A percentile compares a stretch with the other conserved stretches of the same genome.
phyloP scores from a whole-genome alignment of 352 stramenopile genomes.

The Pythium inflatum region DNA sequence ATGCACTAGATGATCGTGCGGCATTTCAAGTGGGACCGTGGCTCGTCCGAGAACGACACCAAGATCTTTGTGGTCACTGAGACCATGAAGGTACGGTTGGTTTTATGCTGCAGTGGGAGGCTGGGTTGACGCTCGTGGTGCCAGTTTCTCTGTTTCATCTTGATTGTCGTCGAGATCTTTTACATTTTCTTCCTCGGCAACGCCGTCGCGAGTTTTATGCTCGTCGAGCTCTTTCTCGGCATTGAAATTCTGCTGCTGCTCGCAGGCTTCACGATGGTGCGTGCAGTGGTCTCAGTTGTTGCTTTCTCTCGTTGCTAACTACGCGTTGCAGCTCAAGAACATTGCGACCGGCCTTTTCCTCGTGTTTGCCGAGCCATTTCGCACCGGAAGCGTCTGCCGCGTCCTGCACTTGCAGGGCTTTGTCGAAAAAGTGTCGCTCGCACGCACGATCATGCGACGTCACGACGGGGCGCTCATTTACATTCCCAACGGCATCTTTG shows the following conservation, averaged over 20 bases:
- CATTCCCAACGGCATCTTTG: constrained; percentile 82
- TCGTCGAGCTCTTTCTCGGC: constrained; percentile 69
- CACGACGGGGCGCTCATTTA: constrained; percentile 71
- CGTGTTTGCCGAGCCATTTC: constrained; percentile 84
- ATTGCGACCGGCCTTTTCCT: constrained; percentile 80
- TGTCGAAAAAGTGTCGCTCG: constrained; percentile 79
- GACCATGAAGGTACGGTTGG: constrained; percentile 49
- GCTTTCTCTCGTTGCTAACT: background rate
- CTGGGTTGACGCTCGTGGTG: background rate
- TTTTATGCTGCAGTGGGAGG: background rate
- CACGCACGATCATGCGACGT: constrained; percentile 69
- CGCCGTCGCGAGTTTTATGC: constrained; percentile 60
- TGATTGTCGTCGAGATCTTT: constrained; percentile 83
- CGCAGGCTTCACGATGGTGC: constrained; percentile 69
- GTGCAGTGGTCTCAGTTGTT: background rate
- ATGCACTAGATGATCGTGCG: constrained; percentile 61
- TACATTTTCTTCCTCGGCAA: constrained; percentile 83
- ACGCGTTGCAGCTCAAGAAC: constrained; percentile 68
- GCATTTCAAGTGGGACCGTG: constrained; percentile 79
- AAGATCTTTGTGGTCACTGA: constrained; percentile 84
- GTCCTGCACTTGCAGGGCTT: constrained; percentile 57
- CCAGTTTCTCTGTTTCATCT: constrained; percentile 67
- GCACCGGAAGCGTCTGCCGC: constrained; percentile 64
- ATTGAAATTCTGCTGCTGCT: constrained; percentile 67
- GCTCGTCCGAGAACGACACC: constrained; percentile 64